A percentile compares a stretch with the other conserved stretches of the same genome.
Conservation (phyloP, 805 yeast species). For the Candida insectalens region DNA sequence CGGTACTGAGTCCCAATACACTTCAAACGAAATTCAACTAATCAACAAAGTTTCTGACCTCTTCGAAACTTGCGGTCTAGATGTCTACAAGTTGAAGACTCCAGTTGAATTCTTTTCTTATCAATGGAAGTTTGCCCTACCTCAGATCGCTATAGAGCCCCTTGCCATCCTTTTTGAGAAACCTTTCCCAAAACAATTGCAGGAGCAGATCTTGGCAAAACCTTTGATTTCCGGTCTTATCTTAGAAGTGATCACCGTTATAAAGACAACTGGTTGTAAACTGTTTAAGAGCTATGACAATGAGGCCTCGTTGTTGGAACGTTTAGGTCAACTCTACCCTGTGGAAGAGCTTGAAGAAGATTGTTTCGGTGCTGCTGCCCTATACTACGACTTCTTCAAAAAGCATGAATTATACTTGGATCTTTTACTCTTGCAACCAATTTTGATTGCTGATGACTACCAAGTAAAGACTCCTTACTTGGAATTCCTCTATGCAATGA, state of each 20-base stretch:
- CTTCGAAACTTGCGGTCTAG: slow-evolving; percentile 30
- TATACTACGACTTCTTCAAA: slow-evolving; percentile 58
- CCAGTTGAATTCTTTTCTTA: slow-evolving; percentile 54
- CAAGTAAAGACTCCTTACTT: slow-evolving; percentile 82
- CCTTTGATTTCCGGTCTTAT: slow-evolving; percentile 78
- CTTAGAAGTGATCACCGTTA: slow-evolving; percentile 61
- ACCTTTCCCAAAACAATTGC: slow-evolving; percentile 48
- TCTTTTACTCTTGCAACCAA: slow-evolving; percentile 73
- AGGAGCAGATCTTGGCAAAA: slow-evolving; percentile 66
- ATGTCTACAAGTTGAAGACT: slow-evolving; percentile 39
- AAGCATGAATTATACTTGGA: slow-evolving; percentile 58
- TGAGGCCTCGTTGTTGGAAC: slow-evolving; percentile 46
- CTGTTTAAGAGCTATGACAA: slow-evolving; percentile 61
- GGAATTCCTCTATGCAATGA: slow-evolving; percentile 74
- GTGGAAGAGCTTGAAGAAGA: slow-evolving; percentile 16
- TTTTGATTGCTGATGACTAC: slow-evolving; percentile 80
- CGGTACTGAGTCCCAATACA: slow-evolving; percentile 34
- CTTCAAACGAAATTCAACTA: slow-evolving; percentile 29
- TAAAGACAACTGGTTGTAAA: slow-evolving; percentile 70
- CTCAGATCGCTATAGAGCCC: slow-evolving; percentile 71
- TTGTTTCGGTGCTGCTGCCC: slow-evolving; percentile 40
- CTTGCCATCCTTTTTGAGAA: slow-evolving; percentile 66
- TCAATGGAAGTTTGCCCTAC: slow-evolving; percentile 82
- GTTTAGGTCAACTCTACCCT: slow-evolving; percentile 42
- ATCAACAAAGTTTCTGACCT: slow-evolving; percentile 28